Percentiles rank a stretch among this genome's conserved stretches.
Evolutionary conservation across 441 rosid genomes (phyloP).

Genomic region (Sinapis alba): DNA sequence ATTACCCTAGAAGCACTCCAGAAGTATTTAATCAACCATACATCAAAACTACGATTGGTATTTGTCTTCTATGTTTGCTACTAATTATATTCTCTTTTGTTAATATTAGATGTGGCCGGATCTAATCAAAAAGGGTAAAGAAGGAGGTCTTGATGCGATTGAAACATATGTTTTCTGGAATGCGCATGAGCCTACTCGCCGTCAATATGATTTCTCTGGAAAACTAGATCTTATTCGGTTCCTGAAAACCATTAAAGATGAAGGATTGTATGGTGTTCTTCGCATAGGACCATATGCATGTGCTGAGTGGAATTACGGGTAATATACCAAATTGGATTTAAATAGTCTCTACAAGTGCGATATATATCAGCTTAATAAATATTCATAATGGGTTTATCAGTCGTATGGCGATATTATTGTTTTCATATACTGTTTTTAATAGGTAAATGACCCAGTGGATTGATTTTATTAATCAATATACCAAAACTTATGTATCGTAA

Average conservation of each 20-base stretch:
- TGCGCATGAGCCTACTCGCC: conserved; percentile 52
- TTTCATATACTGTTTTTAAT: no score
- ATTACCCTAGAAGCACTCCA: no score
- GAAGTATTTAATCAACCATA: neutral
- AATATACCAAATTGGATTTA: neutral
- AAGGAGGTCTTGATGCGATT: conserved; percentile 56
- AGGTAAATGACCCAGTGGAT: no score
- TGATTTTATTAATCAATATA: no score
- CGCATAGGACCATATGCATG: no score
- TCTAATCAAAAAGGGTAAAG: conserved; percentile 50
- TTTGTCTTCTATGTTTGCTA: no score
- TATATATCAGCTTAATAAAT: no score
- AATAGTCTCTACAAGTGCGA: no score
- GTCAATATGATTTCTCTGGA: conserved; percentile 53
- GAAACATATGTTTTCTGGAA: conserved; percentile 63
- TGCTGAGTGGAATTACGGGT: conserved; percentile 75
- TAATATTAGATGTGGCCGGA: conserved; percentile 60
- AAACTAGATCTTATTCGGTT: conserved; percentile 51
- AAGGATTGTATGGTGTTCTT: conserved; percentile 51
- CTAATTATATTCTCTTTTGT: neutral
- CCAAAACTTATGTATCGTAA: neutral
- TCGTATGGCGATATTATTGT: no score
- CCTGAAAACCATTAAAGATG: conserved; percentile 46
- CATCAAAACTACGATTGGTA: no score
- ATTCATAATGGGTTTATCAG: no score